phyloP scores from a whole-genome alignment of 192 early-diverging fungal species.

The Obelidium mucronatum region DNA sequence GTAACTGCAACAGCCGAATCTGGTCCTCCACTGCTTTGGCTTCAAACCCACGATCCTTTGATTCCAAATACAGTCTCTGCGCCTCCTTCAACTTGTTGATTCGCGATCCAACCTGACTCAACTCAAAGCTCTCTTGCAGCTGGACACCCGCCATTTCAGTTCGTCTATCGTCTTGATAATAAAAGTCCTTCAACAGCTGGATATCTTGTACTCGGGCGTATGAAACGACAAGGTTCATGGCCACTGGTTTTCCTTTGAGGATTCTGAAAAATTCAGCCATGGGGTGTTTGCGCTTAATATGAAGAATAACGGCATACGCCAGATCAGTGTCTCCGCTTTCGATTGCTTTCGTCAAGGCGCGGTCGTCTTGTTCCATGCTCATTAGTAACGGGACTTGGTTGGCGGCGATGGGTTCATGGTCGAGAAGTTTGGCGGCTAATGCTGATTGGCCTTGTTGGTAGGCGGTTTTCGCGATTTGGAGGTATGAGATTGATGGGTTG shows the following conservation, averaged over 20 bases:
- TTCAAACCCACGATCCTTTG: slow-evolving; percentile 76
- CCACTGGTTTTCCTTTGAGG: slow-evolving; percentile 75
- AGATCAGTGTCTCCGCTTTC: slow-evolving; percentile 96
- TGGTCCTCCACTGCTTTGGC: slow-evolving; percentile 80
- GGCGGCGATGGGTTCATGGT: slow-evolving; percentile 92
- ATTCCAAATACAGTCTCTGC: slow-evolving; percentile 75
- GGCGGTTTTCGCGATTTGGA: slow-evolving; percentile 93
- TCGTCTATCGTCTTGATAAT: slow-evolving; percentile 93
- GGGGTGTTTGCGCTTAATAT: slow-evolving; percentile 84
- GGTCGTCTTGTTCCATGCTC: slow-evolving; percentile 89
- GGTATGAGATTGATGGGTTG: slow-evolving; percentile 80
- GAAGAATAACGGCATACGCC: slow-evolving; percentile 90
- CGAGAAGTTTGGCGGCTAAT: slow-evolving; percentile 88
- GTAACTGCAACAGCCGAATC: slow-evolving; percentile 76
- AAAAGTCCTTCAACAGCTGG: slow-evolving; percentile 89
- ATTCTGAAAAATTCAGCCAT: slow-evolving; percentile 91
- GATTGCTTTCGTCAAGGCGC: slow-evolving; percentile 89
- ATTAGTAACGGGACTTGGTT: slow-evolving; percentile 95
- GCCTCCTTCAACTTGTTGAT: slow-evolving; percentile 77
- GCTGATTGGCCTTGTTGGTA: slow-evolving; percentile 81
- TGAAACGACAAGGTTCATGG: slow-evolving; percentile 82
- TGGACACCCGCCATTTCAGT: slow-evolving; percentile 66
- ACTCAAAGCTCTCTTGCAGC: slow-evolving; percentile 46
- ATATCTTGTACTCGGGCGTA: slow-evolving; percentile 77
- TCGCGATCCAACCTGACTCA: slow-evolving; percentile 57